Conservation (phyloP, 805 yeast species). For the Kregervanrija pseudodelftensis region DNA sequence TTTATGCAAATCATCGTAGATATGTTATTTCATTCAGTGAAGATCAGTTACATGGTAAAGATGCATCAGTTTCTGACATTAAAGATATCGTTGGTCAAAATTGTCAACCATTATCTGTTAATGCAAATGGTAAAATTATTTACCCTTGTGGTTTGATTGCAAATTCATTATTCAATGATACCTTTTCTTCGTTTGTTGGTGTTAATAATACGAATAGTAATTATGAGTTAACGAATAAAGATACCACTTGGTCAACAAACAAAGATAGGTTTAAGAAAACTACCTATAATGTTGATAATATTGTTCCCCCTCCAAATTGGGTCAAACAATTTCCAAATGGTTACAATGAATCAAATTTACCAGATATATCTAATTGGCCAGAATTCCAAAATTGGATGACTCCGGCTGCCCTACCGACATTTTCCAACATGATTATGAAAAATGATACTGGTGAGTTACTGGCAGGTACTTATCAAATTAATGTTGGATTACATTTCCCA, state of each 20-base stretch:
- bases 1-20: slow-evolving; percentile 90
- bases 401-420: slow-evolving; percentile 65
- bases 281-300: slow-evolving; percentile 46
- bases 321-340: slow-evolving; percentile 62
- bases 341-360: slow-evolving; percentile 60
- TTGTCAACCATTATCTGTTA: slow-evolving; percentile 56
- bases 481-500: slow-evolving; percentile 74
- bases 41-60: slow-evolving; percentile 72
- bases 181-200: slow-evolving; percentile 41
- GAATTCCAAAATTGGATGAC: slow-evolving; percentile 84
- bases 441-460: slow-evolving; percentile 49
- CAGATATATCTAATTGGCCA: slow-evolving; percentile 60
- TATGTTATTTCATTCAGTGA: slow-evolving; percentile 83
- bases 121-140: slow-evolving; percentile 41
- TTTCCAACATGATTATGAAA: slow-evolving; percentile 58
- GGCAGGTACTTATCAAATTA: slow-evolving; percentile 56
- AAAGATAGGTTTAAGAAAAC: slow-evolving; percentile 59
- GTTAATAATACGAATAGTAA: slow-evolving; percentile 33
- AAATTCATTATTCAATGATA: slow-evolving; percentile 72
- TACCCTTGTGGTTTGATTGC: slow-evolving; percentile 87
- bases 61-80: slow-evolving; percentile 45
- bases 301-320: slow-evolving; percentile 87
- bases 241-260: slow-evolving; percentile 70
- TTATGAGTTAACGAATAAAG: slow-evolving; percentile 39
- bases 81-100: slow-evolving; percentile 46